Percentiles rank a stretch among this genome's conserved stretches.
These are phyloP conservation scores for Eucalyptus tenuipes DNA, from an alignment of 345 rosid genomes.

Conservation along the genomic window DNA sequence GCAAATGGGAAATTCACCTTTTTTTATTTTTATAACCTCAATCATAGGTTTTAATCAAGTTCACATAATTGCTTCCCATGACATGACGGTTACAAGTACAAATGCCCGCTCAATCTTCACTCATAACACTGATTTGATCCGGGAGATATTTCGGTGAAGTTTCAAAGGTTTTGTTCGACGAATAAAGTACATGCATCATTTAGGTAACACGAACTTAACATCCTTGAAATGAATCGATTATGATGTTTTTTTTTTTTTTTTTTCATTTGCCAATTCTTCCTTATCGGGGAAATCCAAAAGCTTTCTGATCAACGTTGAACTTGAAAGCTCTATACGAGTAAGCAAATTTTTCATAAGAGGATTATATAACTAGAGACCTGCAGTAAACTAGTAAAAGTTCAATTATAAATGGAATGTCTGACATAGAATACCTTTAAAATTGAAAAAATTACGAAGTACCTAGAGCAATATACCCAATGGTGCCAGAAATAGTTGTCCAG, in stretches of 20 bases:
- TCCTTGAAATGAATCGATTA: neutral
- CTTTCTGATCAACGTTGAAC: neutral
- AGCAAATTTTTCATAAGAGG: neutral
- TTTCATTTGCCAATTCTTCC: neutral
- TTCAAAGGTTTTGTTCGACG: neutral
- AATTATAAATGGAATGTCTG: neutral
- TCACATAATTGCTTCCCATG: neutral
- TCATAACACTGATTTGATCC: too few species aligned
- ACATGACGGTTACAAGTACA: neutral
- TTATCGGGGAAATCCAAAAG: neutral
- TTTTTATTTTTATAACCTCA: neutral
- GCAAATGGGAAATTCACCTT: neutral
- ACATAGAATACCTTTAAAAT: neutral
- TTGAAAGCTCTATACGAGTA: neutral
- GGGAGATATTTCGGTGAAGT: neutral
- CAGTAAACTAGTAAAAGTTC: too few species aligned
- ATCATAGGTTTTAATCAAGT: neutral
- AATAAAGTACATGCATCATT: neutral
- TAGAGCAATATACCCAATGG: neutral
- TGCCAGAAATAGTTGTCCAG: neutral
- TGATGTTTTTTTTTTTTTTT: neutral
- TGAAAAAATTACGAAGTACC: neutral
- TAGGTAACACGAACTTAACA: neutral
- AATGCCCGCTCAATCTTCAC: neutral
- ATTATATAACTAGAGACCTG: accelerated